These are phyloP conservation scores for Endogone sp. DNA, from an alignment of 192 early-diverging fungal genomes.

Conservation along the genomic window DNA sequence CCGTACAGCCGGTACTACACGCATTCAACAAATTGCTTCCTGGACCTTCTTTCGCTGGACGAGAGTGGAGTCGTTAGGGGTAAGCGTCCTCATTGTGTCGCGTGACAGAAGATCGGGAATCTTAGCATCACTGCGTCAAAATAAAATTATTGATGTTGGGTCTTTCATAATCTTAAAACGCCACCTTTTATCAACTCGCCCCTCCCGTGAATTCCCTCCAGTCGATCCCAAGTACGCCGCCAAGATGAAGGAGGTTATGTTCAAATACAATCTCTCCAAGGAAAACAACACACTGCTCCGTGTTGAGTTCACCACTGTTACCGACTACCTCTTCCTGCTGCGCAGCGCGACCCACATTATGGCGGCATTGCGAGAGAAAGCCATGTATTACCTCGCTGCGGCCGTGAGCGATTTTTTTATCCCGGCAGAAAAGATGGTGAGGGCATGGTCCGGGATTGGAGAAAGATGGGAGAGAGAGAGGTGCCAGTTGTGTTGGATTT, in stretches of 20 bases:
- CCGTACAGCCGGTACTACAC: slow-evolving; percentile 92
- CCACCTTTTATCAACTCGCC: no score
- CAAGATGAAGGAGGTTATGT: slow-evolving; percentile 60
- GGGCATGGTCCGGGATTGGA: no score
- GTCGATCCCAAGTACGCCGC: slow-evolving; percentile 67
- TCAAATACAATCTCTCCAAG: slow-evolving; percentile 53
- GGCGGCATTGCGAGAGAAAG: slow-evolving; percentile 55
- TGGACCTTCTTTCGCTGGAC: slow-evolving; percentile 78
- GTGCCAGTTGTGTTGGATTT: no score
- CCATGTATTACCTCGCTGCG: slow-evolving; percentile 96
- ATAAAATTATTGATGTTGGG: no score
- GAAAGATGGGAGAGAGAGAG: no score
- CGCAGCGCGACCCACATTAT: slow-evolving; percentile 68
- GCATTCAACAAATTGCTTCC: slow-evolving; percentile 67
- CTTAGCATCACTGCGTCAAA: neutral
- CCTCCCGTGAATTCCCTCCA: no score
- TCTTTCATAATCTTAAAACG: no score
- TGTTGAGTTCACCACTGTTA: slow-evolving; percentile 84
- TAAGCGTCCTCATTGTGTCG: slow-evolving; percentile 16
- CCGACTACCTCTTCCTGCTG: slow-evolving; percentile 91
- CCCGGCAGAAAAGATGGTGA: slow-evolving; percentile 85
- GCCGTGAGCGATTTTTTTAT: slow-evolving; percentile 99
- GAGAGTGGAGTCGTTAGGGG: slow-evolving; percentile 61
- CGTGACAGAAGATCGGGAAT: no score
- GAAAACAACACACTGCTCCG: slow-evolving; percentile 62